Conservation (phyloP, 257 asterid genomes). For the Plantago major region DNA sequence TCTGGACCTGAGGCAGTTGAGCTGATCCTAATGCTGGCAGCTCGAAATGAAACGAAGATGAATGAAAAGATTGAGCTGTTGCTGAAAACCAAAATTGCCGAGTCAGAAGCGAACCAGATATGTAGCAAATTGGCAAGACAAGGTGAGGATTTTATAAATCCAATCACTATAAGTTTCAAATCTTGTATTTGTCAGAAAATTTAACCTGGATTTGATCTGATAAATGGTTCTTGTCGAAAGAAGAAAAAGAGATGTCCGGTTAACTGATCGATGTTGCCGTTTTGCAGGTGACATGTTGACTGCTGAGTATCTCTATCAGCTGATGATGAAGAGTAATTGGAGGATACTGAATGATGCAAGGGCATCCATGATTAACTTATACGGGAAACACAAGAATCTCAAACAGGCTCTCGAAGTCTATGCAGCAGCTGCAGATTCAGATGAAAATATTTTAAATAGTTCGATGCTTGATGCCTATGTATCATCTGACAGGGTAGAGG, state of each 20-base stretch:
- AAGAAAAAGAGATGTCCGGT: too few species aligned
- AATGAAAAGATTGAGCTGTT: conserved; percentile 42
- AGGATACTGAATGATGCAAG: conserved; percentile 53
- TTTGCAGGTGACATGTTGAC: conserved; percentile 57
- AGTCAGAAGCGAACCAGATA: conserved; percentile 55
- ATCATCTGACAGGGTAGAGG: conserved; percentile 52
- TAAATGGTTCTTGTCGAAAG: too few species aligned
- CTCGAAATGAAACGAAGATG: conserved; percentile 36
- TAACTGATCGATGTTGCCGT: conserved; percentile 15
- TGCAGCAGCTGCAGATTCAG: conserved; percentile 33
- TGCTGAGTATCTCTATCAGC: conserved; percentile 52
- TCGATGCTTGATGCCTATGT: conserved; percentile 65
- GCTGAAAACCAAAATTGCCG: conserved; percentile 53
- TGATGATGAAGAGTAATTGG: conserved; percentile 47
- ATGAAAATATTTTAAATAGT: conserved; percentile 35
- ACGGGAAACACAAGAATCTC: conserved; percentile 59
- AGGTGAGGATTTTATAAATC: conserved; percentile 37
- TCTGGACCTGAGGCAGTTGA: conserved; percentile 48
- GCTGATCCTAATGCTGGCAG: conserved; percentile 48
- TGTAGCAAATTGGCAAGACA: conserved; percentile 55
- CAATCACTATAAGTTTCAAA: background rate
- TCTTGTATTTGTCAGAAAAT: conserved; percentile 7
- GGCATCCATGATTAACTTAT: conserved; percentile 65
- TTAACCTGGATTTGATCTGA: conserved; percentile 14
- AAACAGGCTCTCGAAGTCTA: conserved; percentile 54